Percentiles rank a stretch among this genome's conserved stretches.
Conservation (phyloP, 257 asterid genomes). For the Solanum habrochaites region DNA sequence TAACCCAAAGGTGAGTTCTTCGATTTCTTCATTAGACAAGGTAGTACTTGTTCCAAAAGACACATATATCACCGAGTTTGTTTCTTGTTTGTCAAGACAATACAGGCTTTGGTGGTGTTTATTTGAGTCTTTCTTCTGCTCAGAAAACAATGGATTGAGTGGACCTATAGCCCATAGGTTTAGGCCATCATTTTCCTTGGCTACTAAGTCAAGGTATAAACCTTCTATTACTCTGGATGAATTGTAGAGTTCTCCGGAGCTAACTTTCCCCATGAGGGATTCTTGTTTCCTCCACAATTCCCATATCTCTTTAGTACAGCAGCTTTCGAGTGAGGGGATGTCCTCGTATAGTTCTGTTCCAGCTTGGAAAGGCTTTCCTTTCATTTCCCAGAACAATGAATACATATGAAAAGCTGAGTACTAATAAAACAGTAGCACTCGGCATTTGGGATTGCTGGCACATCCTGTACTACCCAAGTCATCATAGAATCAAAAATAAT, state of each 20-base stretch:
- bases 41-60: constrained; percentile 35
- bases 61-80: constrained; percentile 27
- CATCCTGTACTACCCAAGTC: too few relatives aligned
- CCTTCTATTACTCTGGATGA: constrained; percentile 30
- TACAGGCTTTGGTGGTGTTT: not conserved
- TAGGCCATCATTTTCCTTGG: not conserved
- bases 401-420: too few relatives aligned
- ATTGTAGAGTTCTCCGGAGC: constrained; percentile 36
- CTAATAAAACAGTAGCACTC: too few relatives aligned
- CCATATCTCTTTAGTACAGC: constrained; percentile 29
- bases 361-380: too few relatives aligned
- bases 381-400: too few relatives aligned
- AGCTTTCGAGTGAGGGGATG: too few relatives aligned
- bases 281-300: constrained; percentile 7
- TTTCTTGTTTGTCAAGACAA: constrained; percentile 31
- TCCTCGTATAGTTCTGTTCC: too few relatives aligned
- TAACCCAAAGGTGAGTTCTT: constrained; percentile 28
- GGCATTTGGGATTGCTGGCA: too few relatives aligned
- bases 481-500: too few relatives aligned
- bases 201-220: constrained; percentile 16
- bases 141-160: constrained; percentile 19
- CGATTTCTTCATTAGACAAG: constrained; percentile 17
- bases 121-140: too few relatives aligned
- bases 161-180: constrained; percentile 50
- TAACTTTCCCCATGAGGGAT: not conserved